Evolutionary conservation across 2,329 filamentous ascomycete species (phyloP), one percentile per base, ranked within the genome.

Genomic region (Amylocarpus encephaloides): DNA sequence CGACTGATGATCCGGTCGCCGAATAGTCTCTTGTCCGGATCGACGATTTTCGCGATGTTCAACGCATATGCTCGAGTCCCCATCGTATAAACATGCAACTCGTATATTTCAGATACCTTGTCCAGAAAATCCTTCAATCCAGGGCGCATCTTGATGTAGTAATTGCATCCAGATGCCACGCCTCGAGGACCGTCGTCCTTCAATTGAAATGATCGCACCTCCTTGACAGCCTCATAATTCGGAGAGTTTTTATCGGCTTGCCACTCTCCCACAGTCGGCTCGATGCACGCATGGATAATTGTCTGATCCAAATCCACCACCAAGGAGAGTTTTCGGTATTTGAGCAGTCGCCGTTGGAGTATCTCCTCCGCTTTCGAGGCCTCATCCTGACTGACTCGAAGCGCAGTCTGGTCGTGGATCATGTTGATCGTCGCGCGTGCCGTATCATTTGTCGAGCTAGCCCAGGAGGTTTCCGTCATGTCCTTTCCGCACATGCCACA

Each of bases 11-110:
- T 91, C 49, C 93, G 83, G 68, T 96, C 91, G 35, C 88, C 92
- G 67, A 98, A 98, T 9, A 95, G 81, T 65, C 85, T 91, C 57
- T 85, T 81, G 32, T 92, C 83, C 0, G 92, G 92, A 63, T 98
- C 93, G 55, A 98, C 87, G 55, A 98, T 92, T 59, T 86, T 85
- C 34, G 90, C 90, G 60, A 98, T 94, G 54, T 88, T 86, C 60
- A 91, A 78, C 9, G 93, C 93, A 66, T 98, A 98, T n/a, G 92
- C 88, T 56, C 93, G 82, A 18, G 93, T 98, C 50, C 92, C 93
- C 93, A 98, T 98, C 39, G 93, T 98, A 73, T 98, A 98, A 56
- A 98, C 92, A 67, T 98, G 93, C 63, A 97, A 75, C 71, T 98
- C 93, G 70, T 93, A 98, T 62, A 93, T 73, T 62, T 83, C 78